phyloP scores from a whole-genome alignment of 2,329 filamentous ascomycete species.

The Claviceps citrina region DNA sequence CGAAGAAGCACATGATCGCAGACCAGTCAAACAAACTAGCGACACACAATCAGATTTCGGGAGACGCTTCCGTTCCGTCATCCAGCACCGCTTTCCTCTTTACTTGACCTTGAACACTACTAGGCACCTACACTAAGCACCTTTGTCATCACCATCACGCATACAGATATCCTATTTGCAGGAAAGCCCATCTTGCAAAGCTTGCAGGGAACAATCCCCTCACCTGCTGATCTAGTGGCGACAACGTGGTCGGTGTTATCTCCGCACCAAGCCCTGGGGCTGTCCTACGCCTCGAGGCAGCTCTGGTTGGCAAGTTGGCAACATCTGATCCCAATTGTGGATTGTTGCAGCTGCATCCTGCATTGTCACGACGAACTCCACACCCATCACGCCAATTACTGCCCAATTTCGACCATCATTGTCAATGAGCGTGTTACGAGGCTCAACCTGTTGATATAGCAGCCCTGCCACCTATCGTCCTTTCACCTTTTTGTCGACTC shows the following conservation, averaged over 20 bases:
- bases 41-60: not conserved
- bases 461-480: not conserved
- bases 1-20: not conserved
- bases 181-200: not conserved
- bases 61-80: not conserved
- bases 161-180: not conserved
- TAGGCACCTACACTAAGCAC: no score
- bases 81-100: not conserved
- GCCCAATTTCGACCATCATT: slow-evolving; percentile 1
- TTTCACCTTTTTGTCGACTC: no score
- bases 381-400: slow-evolving; percentile 1
- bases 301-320: slow-evolving; percentile 7
- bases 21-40: not conserved
- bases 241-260: not conserved
- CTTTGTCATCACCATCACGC: not conserved
- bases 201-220: not conserved
- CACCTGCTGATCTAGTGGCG: slow-evolving; percentile 1
- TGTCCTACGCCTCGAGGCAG: not conserved
- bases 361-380: not conserved
- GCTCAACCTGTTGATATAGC: slow-evolving; percentile 7
- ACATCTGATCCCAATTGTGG: slow-evolving; percentile 1
- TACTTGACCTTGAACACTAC: not conserved
- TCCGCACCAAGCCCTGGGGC: slow-evolving; percentile 2
- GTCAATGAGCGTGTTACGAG: slow-evolving; percentile 2
- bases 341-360: slow-evolving; percentile 6